Evolutionary conservation across 495 filamentous ascomycete genomes (phyloP).

Genomic region (Aspergillus diversus): DNA sequence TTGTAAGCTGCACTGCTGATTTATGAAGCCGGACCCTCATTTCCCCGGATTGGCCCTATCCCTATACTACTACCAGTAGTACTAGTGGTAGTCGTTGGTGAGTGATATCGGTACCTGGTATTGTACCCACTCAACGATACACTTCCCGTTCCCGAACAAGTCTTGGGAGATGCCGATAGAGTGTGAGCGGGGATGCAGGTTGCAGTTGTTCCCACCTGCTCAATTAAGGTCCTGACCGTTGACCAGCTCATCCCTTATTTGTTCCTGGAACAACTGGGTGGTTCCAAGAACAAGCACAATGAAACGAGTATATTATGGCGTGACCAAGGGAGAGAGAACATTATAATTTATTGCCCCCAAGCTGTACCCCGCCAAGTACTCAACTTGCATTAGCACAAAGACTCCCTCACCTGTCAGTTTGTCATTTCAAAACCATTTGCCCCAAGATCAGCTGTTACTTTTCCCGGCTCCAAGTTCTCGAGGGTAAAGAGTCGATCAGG

Average conservation of each 20-base stretch:
- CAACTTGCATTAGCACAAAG: conserved; percentile 9
- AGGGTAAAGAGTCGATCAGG: no score
- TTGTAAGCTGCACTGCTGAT: neutral
- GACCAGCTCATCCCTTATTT: neutral
- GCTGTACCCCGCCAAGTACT: conserved; percentile 11
- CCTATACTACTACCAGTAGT: no score
- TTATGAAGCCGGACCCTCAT: neutral
- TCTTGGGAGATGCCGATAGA: neutral
- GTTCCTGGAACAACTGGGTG: conserved; percentile 4
- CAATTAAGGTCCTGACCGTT: conserved; percentile 15
- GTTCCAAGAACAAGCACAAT: neutral
- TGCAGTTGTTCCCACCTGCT: conserved; percentile 5
- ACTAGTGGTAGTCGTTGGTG: no score
- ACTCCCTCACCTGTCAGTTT: conserved; percentile 7
- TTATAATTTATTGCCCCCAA: neutral
- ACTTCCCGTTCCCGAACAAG: no score
- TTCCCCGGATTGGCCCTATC: neutral
- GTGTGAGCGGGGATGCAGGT: conserved; percentile 5
- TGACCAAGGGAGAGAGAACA: neutral
- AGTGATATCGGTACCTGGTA: no score
- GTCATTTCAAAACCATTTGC: neutral
- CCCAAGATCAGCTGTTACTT: no score
- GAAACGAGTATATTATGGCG: neutral
- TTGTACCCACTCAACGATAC: no score
- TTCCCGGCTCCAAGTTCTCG: no score